A percentile compares a stretch with the other conserved stretches of the same genome.
Conservation (phyloP, 306 rosid genomes). For the Trifolium subterraneum region DNA sequence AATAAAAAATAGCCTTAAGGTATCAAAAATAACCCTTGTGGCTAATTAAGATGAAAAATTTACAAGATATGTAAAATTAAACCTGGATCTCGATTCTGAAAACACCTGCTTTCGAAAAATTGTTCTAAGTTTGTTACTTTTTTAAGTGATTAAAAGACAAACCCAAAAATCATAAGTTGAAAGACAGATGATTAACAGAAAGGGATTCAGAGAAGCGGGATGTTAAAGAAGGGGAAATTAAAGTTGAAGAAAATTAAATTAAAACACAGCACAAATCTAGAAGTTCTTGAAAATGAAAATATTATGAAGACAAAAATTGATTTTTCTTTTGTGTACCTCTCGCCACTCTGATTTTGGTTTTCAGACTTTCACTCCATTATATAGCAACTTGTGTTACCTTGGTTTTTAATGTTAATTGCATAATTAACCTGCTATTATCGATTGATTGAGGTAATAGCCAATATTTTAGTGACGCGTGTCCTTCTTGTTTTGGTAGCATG, state of each 20-base stretch:
- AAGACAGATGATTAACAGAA: conserved; percentile 99
- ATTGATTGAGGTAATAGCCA: background rate
- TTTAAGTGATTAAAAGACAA: conserved; percentile 56
- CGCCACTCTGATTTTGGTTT: conserved; percentile 59
- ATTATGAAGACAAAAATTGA: background rate
- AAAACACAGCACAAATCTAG: background rate
- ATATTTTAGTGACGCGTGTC: background rate
- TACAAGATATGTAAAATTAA: background rate
- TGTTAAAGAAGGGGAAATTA: conserved; percentile 54
- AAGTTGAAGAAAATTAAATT: background rate
- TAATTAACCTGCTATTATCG: conserved; percentile 41
- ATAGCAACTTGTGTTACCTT: conserved; percentile 40
- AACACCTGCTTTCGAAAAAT: conserved; percentile 91
- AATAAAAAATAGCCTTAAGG: conserved; percentile 50
- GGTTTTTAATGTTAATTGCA: conserved; percentile 29
- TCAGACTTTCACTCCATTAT: conserved; percentile 28
- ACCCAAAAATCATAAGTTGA: conserved; percentile 81
- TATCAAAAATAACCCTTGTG: conserved; percentile 75
- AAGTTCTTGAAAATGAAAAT: conserved; percentile 27
- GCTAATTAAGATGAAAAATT: conserved; percentile 36
- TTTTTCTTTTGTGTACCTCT: conserved; percentile 47
- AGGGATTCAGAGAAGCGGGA: conserved; percentile 99
- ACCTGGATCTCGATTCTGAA: conserved; percentile 99
- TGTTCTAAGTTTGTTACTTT: conserved; percentile 75
- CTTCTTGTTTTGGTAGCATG: too few relatives aligned